Evolutionary conservation across 306 rosid species (phyloP).

Genomic region (Gleditsia sinensis): DNA sequence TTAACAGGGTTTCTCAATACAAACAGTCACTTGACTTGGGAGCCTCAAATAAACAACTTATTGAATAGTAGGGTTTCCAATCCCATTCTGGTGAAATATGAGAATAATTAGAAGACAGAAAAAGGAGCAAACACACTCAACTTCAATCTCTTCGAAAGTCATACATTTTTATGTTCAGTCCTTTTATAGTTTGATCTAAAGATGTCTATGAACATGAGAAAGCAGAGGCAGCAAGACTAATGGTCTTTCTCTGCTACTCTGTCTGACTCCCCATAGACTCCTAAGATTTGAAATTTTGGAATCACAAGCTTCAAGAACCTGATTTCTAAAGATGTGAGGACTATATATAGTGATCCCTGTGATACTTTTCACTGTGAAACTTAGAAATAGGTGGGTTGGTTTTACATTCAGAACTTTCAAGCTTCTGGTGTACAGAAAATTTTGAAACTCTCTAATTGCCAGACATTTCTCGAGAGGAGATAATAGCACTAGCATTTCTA

Average conservation of each 20-base stretch:
- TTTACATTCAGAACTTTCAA: not conserved
- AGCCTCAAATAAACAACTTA: constrained; percentile 16
- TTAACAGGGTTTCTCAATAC: no score
- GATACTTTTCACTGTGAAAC: not conserved
- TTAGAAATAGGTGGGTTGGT: not conserved
- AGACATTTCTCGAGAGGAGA: no score
- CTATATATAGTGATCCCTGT: not conserved
- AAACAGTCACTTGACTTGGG: constrained; percentile 17
- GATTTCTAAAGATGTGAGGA: not conserved
- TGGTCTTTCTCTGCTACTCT: not conserved
- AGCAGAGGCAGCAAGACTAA: not conserved
- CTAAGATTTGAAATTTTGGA: not conserved
- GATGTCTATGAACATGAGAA: not conserved
- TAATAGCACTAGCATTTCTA: no score
- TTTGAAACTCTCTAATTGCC: no score
- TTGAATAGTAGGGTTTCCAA: not conserved
- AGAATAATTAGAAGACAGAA: not conserved
- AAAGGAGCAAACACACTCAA: not conserved
- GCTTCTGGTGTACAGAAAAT: no score
- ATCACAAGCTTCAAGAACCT: not conserved
- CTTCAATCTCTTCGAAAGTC: not conserved
- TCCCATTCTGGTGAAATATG: constrained; percentile 8
- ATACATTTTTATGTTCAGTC: not conserved
- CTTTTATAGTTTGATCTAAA: constrained; percentile 8
- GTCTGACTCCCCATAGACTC: not conserved